phyloP scores from a whole-genome alignment of 148 eudicot species.

The Drosera capensis region DNA sequence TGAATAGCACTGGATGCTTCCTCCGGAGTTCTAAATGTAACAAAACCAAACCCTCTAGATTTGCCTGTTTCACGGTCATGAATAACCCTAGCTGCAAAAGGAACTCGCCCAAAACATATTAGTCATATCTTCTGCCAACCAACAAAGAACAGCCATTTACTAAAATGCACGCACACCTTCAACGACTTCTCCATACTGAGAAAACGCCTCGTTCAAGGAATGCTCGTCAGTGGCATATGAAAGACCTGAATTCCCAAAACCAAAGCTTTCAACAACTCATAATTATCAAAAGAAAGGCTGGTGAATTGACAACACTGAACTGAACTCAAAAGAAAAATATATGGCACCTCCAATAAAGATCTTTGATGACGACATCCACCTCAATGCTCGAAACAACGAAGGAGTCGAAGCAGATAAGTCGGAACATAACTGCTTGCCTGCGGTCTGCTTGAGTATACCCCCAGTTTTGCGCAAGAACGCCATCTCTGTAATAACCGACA shows the following conservation, averaged over 20 bases:
- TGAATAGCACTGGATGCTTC: slow-evolving; percentile 21
- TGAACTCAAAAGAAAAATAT: no score
- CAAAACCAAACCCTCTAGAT: slow-evolving; percentile 38
- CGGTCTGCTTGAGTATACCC: slow-evolving; percentile 18
- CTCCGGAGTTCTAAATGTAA: slow-evolving; percentile 20
- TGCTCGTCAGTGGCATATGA: slow-evolving; percentile 26
- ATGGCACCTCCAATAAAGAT: slow-evolving; percentile 61
- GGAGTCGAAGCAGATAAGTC: slow-evolving; percentile 6
- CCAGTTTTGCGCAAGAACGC: slow-evolving; percentile 29
- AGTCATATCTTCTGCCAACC: neutral
- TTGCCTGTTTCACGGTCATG: slow-evolving; percentile 29
- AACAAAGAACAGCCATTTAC: neutral
- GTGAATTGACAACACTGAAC: no score
- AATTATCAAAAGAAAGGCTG: no score
- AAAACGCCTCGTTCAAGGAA: slow-evolving; percentile 26
- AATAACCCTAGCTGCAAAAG: slow-evolving; percentile 26
- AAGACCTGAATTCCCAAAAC: slow-evolving; percentile 11
- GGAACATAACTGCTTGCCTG: slow-evolving; percentile 9
- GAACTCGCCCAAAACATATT: neutral
- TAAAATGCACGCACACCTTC: slow-evolving; percentile 16
- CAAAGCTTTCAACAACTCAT: no score
- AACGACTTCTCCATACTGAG: slow-evolving; percentile 30
- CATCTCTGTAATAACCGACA: slow-evolving; percentile 4
- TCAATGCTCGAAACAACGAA: slow-evolving; percentile 19
- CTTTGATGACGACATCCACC: slow-evolving; percentile 39